Base-by-base conservation (phyloP, 352 stramenopile species). In the Phytophthora rubi region DNA sequence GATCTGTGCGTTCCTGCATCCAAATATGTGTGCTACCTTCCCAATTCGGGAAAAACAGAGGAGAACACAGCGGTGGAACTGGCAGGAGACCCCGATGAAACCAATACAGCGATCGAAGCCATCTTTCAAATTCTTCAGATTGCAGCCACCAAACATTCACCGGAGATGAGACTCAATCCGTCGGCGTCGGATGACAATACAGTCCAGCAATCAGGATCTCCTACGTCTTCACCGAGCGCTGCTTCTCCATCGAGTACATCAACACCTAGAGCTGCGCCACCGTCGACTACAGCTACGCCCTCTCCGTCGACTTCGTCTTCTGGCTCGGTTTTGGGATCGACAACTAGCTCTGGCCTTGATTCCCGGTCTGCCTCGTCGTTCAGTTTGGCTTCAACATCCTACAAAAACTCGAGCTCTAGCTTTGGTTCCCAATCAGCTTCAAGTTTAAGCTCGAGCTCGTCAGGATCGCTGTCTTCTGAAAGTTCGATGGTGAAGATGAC, bases 1-100 rank as follows among this genome's bases (percentile, higher is more conserved):
- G 35, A 56, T 7, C 28, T 58, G 28, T 88, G 80, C 45, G 45
- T 56, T 10, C 73, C 75, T 32, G 58, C 68, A 28, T 63, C 70
- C 35, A 74, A 66, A 9, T 73, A 81, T 6, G 62, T 88, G 9
- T 88, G 80, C 44, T 84, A 85, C 45, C 16, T 88, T 12, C 57
- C 70, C 7, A 18, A 9, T 16, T 52, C 1, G 6, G 47, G 4
- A 35, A 62, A 32, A 2, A 30, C 32, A 12, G 33, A 62, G 51
- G 44, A 65, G 37, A 61, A 49, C 15, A 60, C 32, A 7, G 21
- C 58, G 35, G 6, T 85, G 15, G 53, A 69, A 8, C 62, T 87
- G 15, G 74, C 76, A 15, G 37, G 68, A 15, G 56, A 73, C n/a
- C 67, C 65, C 23, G 53, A 70, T n/a, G 55, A 16, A 59, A 68